phyloP scores from a whole-genome alignment of 2,329 filamentous ascomycete species.

The Aspergillus pseudonomiae region DNA sequence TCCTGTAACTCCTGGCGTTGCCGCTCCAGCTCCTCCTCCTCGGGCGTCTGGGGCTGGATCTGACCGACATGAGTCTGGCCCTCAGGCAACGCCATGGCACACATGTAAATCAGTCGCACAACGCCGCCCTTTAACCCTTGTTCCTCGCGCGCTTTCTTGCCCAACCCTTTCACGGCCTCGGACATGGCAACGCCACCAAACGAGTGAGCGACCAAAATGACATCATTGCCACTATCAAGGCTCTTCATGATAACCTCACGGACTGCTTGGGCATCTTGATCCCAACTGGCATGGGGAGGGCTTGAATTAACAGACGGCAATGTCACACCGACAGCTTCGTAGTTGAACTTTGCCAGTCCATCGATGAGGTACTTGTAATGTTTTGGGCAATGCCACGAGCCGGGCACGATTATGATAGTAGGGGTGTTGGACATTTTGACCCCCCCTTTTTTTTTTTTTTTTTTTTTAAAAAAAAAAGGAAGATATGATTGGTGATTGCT shows the following conservation, averaged over 20 bases:
- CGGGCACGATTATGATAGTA: slow-evolving; percentile 32
- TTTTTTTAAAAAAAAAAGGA: too few species aligned
- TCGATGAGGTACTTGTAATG: slow-evolving; percentile 28
- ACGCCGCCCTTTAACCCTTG: slow-evolving; percentile 23
- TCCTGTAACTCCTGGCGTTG: slow-evolving; percentile 18
- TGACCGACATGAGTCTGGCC: slow-evolving; percentile 28
- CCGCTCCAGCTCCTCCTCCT: slow-evolving; percentile 27
- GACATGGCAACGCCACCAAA: slow-evolving; percentile 37
- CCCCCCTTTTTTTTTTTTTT: too few species aligned
- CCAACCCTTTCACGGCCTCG: slow-evolving; percentile 33
- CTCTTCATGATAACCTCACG: slow-evolving; percentile 24
- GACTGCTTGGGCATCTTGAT: slow-evolving; percentile 30
- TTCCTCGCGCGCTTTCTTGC: slow-evolving; percentile 24
- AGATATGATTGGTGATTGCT: background rate
- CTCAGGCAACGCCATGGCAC: slow-evolving; percentile 28
- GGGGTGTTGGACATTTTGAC: slow-evolving; percentile 25
- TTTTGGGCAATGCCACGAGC: slow-evolving; percentile 31
- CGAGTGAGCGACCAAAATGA: slow-evolving; percentile 36
- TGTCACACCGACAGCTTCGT: slow-evolving; percentile 24
- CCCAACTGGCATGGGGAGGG: slow-evolving; percentile 29
- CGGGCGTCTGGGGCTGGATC: slow-evolving; percentile 25
- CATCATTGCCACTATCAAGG: slow-evolving; percentile 30
- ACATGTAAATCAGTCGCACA: slow-evolving; percentile 32
- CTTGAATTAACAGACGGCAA: slow-evolving; percentile 30
- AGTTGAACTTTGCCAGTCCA: slow-evolving; percentile 22